phyloP scores from a whole-genome alignment of 306 rosid genomes.

The Hippophae rhamnoides region DNA sequence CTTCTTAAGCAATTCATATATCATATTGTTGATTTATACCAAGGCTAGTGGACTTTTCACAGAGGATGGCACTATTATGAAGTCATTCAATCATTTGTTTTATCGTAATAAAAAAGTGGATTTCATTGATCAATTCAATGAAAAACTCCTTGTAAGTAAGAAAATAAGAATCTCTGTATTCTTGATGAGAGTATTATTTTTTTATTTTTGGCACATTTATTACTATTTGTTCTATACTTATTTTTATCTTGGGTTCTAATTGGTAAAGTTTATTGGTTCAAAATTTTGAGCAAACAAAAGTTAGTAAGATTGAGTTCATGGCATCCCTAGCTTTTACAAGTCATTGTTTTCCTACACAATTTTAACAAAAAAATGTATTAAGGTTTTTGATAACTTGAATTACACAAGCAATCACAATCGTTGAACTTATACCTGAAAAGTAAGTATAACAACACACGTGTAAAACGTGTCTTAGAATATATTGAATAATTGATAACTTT shows the following conservation, averaged over 20 bases:
- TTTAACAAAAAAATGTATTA: constrained; percentile 20
- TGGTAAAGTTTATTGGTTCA: constrained; percentile 43
- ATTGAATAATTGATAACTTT: no score
- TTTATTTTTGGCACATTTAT: constrained; percentile 6
- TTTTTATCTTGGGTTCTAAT: constrained; percentile 18
- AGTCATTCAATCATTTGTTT: constrained; percentile 74
- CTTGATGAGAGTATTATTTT: constrained; percentile 55
- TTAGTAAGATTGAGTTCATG: constrained; percentile 68
- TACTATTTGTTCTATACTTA: constrained; percentile 4
- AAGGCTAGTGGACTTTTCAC: constrained; percentile 70
- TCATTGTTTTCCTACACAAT: constrained; percentile 58
- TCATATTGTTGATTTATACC: constrained; percentile 68
- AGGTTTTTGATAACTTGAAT: constrained; percentile 72
- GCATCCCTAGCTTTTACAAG: constrained; percentile 86
- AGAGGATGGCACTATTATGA: constrained; percentile 88
- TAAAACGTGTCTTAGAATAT: no score
- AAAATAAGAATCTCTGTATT: constrained; percentile 87
- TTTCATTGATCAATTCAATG: constrained; percentile 93
- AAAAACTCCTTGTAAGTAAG: constrained; percentile 96
- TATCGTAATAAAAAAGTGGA: constrained; percentile 89
- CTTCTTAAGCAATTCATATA: constrained; percentile 56
- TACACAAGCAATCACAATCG: no score
- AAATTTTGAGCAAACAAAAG: constrained; percentile 59
- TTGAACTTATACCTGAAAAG: no score
- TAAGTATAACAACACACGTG: no score